Percentiles rank a stretch among this genome's conserved stretches.
These are phyloP conservation scores for Saturnispora mendoncae DNA, from an alignment of 805 yeast genomes.

Conservation along the genomic window DNA sequence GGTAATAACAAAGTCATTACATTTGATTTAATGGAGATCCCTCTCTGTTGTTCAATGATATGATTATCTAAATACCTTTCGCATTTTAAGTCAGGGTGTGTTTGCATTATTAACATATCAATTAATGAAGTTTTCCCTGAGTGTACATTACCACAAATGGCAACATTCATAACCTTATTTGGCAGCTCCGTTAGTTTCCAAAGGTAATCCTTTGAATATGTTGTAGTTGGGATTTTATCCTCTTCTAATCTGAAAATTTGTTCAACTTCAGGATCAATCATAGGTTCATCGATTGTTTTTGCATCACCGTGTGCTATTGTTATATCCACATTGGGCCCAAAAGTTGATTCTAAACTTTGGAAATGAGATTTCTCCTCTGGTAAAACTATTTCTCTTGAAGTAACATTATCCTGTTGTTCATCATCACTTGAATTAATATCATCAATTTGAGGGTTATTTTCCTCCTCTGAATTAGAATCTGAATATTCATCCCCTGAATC, in stretches of 20 bases:
- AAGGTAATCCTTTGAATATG: constrained; percentile 58
- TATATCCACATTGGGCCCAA: constrained; percentile 59
- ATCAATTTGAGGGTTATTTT: background rate
- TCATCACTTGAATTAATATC: constrained; percentile 12
- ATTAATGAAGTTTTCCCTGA: constrained; percentile 80
- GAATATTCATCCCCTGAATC: constrained; percentile 34
- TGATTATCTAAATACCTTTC: constrained; percentile 66
- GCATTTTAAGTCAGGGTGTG: constrained; percentile 47
- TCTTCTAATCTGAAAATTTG: constrained; percentile 43
- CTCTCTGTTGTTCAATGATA: constrained; percentile 59
- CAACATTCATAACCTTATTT: constrained; percentile 61
- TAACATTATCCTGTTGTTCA: constrained; percentile 9
- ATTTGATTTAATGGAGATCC: constrained; percentile 54
- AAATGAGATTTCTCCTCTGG: constrained; percentile 39
- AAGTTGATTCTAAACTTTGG: constrained; percentile 37
- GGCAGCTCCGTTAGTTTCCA: constrained; percentile 40
- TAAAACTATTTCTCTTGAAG: constrained; percentile 25
- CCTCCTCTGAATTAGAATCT: constrained; percentile 31
- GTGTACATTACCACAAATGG: constrained; percentile 70
- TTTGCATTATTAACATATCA: constrained; percentile 57
- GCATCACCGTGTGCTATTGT: constrained; percentile 43
- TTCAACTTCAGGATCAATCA: constrained; percentile 44
- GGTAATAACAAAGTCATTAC: constrained; percentile 55
- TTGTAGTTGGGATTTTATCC: constrained; percentile 45
- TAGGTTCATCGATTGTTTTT: constrained; percentile 46